Base-by-base conservation (phyloP, 805 yeast species). In the Myxozyma melibiosi region DNA sequence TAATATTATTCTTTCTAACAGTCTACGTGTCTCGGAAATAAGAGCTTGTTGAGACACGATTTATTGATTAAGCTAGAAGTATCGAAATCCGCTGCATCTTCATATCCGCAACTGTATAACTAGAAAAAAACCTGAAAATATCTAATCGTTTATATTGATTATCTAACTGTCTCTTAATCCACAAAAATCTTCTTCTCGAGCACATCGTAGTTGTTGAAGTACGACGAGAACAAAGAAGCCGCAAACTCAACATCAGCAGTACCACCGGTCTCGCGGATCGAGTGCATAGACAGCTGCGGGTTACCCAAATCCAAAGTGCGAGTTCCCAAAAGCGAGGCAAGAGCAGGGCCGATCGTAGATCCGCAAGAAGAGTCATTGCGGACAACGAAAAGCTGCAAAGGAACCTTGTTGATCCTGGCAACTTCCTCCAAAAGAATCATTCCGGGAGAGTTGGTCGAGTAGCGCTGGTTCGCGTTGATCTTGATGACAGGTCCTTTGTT, bases 321-420 rank as follows among this genome's bases (percentile, higher is more conserved):
- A 8, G 57, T 46, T 31, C 66, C 66, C 34, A 61, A 50, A n/a
- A 86, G 86, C 2, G 96, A 85, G 34, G 96, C 86, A 56, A 92
- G 76, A 72, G 91, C 88, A 20, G 98, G 98, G 0, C 98, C 99
- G 67, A 92, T 92, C 1, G 99, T 92, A 1, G 96, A 86, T 2
- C 99, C 99, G 73, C 98, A 92, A 2, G 97, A 89, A 2, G 95
- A 84, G 68, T 88, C 96, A 71, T 92, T 94, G 54, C 92, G 81
- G 27, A 87, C 96, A n/a, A 91, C 97, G 74, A 92, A 90, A 55
- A 90, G 72, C 72, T 92, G 99, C 61, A 92, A 73, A 16, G 97
- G 97, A n/a, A 88, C 85, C 65, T 80, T 73, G 3, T 83, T 84
- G 27, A 67, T 66, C 47, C 83, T 79, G 2, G 95, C 97, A 50